Conservation (phyloP, 73 alveolate species). For the Blepharisma stoltei region DNA sequence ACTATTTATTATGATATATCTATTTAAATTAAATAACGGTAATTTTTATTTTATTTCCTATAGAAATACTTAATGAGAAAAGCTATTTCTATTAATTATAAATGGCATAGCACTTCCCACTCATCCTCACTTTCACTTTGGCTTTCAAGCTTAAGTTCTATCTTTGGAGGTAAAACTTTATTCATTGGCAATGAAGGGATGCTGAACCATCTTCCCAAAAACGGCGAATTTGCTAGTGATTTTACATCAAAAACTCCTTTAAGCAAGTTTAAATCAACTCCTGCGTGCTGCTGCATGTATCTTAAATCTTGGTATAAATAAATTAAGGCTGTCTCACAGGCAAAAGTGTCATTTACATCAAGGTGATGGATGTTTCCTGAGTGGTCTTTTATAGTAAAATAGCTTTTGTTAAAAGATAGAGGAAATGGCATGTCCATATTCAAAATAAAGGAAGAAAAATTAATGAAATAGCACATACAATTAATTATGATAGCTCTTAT, state of each 20-base stretch:
- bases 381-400: background rate
- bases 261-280: background rate
- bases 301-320: background rate
- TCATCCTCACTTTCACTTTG: too few species aligned
- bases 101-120: too few species aligned
- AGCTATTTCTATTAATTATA: too few species aligned
- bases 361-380: background rate
- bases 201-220: background rate
- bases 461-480: background rate
- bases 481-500: too few species aligned
- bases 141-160: too few species aligned
- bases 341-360: background rate
- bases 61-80: too few species aligned
- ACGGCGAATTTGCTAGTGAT: background rate
- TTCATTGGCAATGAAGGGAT: background rate
- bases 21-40: too few species aligned
- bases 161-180: too few species aligned
- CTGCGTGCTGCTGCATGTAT: background rate
- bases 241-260: background rate
- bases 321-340: constrained; percentile 1
- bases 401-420: background rate
- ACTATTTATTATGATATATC: too few species aligned
- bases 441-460: background rate
- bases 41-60: too few species aligned
- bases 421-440: background rate